A percentile compares a stretch with the other conserved stretches of the same genome.
These are phyloP conservation scores for Sambucus nigra DNA, from an alignment of 129 eudicot species.

Conservation along the genomic window DNA sequence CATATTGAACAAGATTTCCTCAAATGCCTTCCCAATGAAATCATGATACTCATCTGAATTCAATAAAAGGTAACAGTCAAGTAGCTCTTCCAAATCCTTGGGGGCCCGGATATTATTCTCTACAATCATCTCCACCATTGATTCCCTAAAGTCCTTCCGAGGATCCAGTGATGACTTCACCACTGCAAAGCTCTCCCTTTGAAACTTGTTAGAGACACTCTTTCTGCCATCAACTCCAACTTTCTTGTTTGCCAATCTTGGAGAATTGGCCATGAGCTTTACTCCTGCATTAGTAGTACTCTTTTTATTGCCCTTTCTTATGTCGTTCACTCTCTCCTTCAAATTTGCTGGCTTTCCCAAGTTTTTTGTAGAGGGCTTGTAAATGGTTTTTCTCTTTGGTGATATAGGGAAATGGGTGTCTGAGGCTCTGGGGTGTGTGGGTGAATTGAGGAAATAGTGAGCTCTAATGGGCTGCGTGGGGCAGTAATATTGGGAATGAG, in stretches of 20 bases:
- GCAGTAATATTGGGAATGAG: constrained; percentile 21
- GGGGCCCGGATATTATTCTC: constrained; percentile 46
- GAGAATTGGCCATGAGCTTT: constrained; percentile 37
- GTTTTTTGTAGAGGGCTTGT: constrained; percentile 26
- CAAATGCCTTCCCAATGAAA: constrained; percentile 62
- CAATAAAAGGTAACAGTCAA: constrained; percentile 58
- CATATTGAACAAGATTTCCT: constrained; percentile 55
- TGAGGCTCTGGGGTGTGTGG: constrained; percentile 19
- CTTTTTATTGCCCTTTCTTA: neutral
- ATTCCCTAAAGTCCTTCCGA: constrained; percentile 53
- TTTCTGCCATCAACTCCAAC: neutral
- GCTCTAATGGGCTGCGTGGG: constrained; percentile 14
- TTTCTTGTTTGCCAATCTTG: constrained; percentile 31
- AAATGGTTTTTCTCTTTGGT: constrained; percentile 51
- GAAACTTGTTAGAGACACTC: no score
- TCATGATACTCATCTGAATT: constrained; percentile 63
- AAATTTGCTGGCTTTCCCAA: neutral
- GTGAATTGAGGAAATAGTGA: constrained; percentile 23
- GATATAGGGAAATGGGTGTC: constrained; percentile 35
- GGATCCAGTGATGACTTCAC: constrained; percentile 63
- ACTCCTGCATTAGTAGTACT: constrained; percentile 19
- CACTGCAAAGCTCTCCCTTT: constrained; percentile 41
- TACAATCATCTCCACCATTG: constrained; percentile 65
- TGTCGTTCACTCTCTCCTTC: neutral
- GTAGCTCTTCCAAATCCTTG: constrained; percentile 53